Evolutionary conservation across 495 filamentous ascomycete genomes (phyloP), one percentile per base, ranked within the genome.

Genomic region (Cudoniella acicularis): DNA sequence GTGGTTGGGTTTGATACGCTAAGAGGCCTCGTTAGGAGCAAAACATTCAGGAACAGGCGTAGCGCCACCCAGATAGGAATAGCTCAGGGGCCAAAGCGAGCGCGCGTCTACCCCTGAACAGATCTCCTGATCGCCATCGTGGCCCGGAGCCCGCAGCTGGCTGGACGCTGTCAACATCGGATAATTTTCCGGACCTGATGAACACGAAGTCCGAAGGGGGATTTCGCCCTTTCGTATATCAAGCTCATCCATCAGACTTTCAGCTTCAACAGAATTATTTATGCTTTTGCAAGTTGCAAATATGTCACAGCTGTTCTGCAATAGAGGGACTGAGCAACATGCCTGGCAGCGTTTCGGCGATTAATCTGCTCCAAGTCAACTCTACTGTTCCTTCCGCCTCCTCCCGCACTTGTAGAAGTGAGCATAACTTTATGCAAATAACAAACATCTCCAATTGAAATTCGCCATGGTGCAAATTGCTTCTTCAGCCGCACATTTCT

Each of bases 31-130:
- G 43, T 43, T 49, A 56, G 20, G 27, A 49, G 21, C 22, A 43
- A 23, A 8, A 6, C 4, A 3, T 45, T 45, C 24, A 56, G 54
- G 54, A 56, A 56, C 54, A 56, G 54, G 54, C 43, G 20, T 56
- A 56, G 54, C 54, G 54, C 27, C 0, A 3, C 17, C 30, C 30
- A 36, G 30, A 36, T 13, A 36, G 30, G 30, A 4, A n/a, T 13
- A 36, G 4, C 13, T 36, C 30, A 36, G 30, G 30, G 30, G 43
- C 25, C 52, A n/a, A 25, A 54, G 52, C 52, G 25, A 11, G 10
- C 0, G 10, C 40, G 21, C 20, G 52, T 45, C n/a, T 46, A 40
- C 52, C 52, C 52, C 52, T 54, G 52, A 54, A 25, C 4, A 25
- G 52, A 54, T 54, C 52, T 46, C 18, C 52, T 36, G 30, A 36